Conservation (phyloP, 148 eudicot species). For the Salicornia ramosissima region DNA sequence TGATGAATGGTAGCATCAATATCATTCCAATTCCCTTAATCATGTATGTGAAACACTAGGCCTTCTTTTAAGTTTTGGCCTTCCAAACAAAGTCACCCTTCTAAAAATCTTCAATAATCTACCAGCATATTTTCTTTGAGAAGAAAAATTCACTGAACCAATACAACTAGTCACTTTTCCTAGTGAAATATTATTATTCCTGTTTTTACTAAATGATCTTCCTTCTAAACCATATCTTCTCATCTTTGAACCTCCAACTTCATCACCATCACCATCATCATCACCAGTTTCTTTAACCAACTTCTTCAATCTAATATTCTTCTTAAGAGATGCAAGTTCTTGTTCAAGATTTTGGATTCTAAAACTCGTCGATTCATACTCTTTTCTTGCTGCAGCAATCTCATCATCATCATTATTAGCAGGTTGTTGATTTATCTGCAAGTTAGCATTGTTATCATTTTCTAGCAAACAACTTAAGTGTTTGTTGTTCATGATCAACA, state of each 20-base stretch:
- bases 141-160: conserved; percentile 61
- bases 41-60: conserved; percentile 24
- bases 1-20: background rate
- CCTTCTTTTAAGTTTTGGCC: conserved; percentile 47
- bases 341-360: conserved; percentile 80
- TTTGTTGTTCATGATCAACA: conserved; percentile 32
- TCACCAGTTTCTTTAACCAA: conserved; percentile 29
- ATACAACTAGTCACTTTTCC: conserved; percentile 72
- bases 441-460: conserved; percentile 33
- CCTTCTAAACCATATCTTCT: conserved; percentile 36
- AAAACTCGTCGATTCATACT: conserved; percentile 81
- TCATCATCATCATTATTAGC: background rate
- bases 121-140: conserved; percentile 64
- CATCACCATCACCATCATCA: background rate
- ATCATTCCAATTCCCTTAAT: conserved; percentile 22
- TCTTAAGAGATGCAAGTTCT: conserved; percentile 64
- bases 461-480: conserved; percentile 37
- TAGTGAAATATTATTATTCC: conserved; percentile 29
- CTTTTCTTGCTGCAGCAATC: conserved; percentile 28
- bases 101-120: conserved; percentile 55
- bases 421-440: conserved; percentile 22
- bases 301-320: conserved; percentile 42
- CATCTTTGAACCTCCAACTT: background rate
- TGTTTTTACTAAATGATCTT: conserved; percentile 52
- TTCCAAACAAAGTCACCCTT: conserved; percentile 51